A percentile compares a stretch with the other conserved stretches of the same genome.
phyloP scores from a whole-genome alignment of 352 stramenopile species.

The Phytophthora citrophthora region DNA sequence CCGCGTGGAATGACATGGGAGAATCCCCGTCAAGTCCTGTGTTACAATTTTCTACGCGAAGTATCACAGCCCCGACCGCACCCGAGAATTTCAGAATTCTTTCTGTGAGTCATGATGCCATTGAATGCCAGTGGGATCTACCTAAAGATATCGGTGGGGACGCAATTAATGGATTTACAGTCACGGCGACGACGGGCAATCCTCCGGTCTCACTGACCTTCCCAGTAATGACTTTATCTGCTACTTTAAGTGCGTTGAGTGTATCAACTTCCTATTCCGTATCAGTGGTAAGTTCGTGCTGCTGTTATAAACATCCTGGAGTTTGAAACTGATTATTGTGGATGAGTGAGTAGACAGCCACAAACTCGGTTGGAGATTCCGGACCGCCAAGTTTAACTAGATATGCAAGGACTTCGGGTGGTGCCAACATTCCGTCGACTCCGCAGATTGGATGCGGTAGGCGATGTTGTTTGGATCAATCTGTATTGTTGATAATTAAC shows the following conservation, averaged over 20 bases:
- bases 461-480: not conserved
- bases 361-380: conserved; percentile 19
- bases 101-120: conserved; percentile 32
- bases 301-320: no score
- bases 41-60: conserved; percentile 30
- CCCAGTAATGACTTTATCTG: not conserved
- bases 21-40: conserved; percentile 32
- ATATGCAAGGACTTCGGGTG: conserved; percentile 38
- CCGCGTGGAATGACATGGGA: conserved; percentile 44
- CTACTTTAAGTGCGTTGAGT: conserved; percentile 10
- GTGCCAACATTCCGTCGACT: conserved; percentile 15
- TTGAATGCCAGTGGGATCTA: conserved; percentile 41
- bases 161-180: conserved; percentile 37
- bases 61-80: conserved; percentile 32
- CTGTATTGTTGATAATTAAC: not conserved
- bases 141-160: conserved; percentile 51
- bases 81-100: conserved; percentile 40
- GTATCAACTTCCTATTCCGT: conserved; percentile 45
- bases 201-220: not conserved
- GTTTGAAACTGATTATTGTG: not conserved
- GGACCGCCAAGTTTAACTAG: conserved; percentile 26
- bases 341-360: conserved; percentile 17
- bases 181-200: conserved; percentile 26
- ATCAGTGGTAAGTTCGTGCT: conserved; percentile 41
- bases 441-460: conserved; percentile 47